phyloP scores from a whole-genome alignment of 441 rosid species.

The Croton laevigatus region DNA sequence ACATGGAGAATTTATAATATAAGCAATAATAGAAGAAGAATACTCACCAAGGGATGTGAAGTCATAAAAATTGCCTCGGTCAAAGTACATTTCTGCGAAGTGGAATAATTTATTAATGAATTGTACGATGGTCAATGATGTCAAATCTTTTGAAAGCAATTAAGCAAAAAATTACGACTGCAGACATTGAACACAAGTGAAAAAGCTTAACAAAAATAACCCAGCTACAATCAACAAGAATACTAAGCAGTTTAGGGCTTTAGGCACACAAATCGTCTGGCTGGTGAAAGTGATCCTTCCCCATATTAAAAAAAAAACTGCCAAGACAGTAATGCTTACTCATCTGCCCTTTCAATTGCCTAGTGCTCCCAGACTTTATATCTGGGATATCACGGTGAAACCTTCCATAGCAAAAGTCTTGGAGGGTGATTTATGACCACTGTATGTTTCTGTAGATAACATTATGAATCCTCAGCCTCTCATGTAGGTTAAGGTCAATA shows the following conservation, averaged over 20 bases:
- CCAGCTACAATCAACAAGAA: neutral
- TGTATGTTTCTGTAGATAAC: neutral
- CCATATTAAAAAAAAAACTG: neutral
- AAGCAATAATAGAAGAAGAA: slow-evolving; percentile 3
- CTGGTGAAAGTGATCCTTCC: neutral
- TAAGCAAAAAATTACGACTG: slow-evolving; percentile 2
- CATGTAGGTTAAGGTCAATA: neutral
- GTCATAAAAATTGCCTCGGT: slow-evolving; percentile 94
- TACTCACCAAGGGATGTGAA: slow-evolving; percentile 95
- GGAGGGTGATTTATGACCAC: neutral
- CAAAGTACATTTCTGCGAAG: slow-evolving; percentile 81
- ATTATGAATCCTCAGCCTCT: slow-evolving; percentile 1
- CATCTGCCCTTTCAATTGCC: neutral
- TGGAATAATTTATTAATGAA: slow-evolving; percentile 12
- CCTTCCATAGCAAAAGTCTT: neutral
- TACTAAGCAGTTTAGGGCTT: neutral
- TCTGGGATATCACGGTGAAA: neutral
- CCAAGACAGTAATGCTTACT: neutral
- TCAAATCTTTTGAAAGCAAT: slow-evolving; percentile 20
- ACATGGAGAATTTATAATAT: neutral
- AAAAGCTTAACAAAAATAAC: neutral
- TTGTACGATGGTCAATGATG: slow-evolving; percentile 15
- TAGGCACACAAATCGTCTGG: neutral
- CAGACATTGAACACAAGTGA: slow-evolving; percentile 7
- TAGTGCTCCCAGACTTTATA: neutral